Base-by-base conservation (phyloP, 2,329 filamentous ascomycete genomes). In the Fusarium sp. region DNA sequence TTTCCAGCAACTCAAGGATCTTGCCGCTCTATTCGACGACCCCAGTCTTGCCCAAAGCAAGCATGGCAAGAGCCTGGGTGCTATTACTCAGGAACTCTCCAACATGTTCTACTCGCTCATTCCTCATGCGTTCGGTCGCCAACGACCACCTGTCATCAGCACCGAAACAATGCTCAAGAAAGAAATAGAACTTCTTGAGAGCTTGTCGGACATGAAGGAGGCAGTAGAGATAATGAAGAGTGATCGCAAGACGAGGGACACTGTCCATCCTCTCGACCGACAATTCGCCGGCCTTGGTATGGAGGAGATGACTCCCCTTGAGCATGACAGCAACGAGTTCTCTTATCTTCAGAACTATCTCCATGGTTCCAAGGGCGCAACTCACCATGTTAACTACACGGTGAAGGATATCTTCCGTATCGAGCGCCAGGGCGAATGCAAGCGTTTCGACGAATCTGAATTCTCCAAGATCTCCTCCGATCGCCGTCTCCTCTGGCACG, bases 401-500 rank as follows among this genome's bases (percentile, higher is more conserved):
- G 81, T 97, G 14, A 81, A 91, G 62, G 85, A 93, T 49, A 94
- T 97, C 70, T 97, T 97, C 85, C 90, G 93, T 41, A 91, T 97
- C 68, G 89, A 94, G 76, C 89, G 94, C 2, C 77, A 87, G 18
- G 92, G 91, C 43, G 94, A 97, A 79, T 80, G 83, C 9, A 85
- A 89, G 2, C 90, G 92, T 2, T 94, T 95, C 74, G 79, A 88
- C 7, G 80, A 85, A 43, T 88, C 86, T 44, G 55, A 77, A 10
- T 90, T 84, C 63, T 79, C 86, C 23, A 84, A 85, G 49, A 77
- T 84, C 12, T 81, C 84, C n/a, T 87, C 86, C 49, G 88, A 96
- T 76, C 88, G 91, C 25, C 89, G 92, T 19, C 88, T 97, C 2
- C 85, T 97, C 4, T 97, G 94, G 94, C 94, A 97, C 77, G 93